A percentile compares a stretch with the other conserved stretches of the same genome.
Evolutionary conservation across 179 eudicot species (phyloP).

Genomic region (Silene vulgaris): DNA sequence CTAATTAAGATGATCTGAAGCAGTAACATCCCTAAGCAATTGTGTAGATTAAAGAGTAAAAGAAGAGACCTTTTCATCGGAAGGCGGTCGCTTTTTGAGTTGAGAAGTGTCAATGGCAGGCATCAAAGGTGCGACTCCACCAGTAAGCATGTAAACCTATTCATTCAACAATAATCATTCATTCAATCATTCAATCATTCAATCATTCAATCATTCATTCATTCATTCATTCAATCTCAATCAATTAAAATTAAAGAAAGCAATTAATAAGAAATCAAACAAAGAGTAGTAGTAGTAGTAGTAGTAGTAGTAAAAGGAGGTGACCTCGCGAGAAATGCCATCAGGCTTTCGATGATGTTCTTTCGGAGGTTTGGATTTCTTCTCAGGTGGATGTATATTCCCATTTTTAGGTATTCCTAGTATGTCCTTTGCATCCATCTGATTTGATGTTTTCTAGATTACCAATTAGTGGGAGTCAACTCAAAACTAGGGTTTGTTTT

Average conservation of each 20-base stretch:
- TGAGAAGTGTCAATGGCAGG: constrained; percentile 63
- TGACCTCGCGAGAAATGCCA: constrained; percentile 87
- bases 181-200: too few species aligned
- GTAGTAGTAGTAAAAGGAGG: too few species aligned
- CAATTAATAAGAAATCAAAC: neutral
- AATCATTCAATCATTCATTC: neutral
- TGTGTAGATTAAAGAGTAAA: neutral
- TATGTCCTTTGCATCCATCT: constrained; percentile 89
- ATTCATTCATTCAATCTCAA: neutral
- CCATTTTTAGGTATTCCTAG: constrained; percentile 66
- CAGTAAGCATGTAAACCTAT: constrained; percentile 91
- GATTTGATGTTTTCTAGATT: neutral
- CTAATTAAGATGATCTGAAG: too few species aligned
- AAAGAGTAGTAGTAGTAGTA: neutral
- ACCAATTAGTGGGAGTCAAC: too few species aligned
- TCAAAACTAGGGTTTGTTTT: constrained; percentile 17
- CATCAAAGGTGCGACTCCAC: constrained; percentile 88
- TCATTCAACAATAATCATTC: too few species aligned
- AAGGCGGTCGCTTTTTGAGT: constrained; percentile 57
- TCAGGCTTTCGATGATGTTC: constrained; percentile 87
- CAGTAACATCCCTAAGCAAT: neutral
- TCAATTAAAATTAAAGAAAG: neutral
- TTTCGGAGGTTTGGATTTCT: constrained; percentile 74
- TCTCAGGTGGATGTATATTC: constrained; percentile 45
- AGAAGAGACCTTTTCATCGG: constrained; percentile 67